Evolutionary conservation across 2,329 filamentous ascomycete species (phyloP), one percentile per base, ranked within the genome.

Genomic region (Fusarium coicis): DNA sequence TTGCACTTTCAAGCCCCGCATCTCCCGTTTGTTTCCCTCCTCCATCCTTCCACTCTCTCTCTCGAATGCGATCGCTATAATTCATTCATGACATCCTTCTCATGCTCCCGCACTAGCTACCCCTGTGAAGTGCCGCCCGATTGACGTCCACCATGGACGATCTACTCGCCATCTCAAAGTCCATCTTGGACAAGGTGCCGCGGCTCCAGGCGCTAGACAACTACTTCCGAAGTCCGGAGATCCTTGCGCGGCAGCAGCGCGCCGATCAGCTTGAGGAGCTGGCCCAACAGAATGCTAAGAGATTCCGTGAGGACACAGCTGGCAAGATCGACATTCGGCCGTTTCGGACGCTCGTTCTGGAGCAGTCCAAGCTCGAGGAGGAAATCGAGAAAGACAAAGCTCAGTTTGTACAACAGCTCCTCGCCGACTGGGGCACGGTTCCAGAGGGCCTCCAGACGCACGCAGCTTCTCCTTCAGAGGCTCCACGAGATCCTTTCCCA

Each of bases 121-220:
- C 23, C 52, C 21, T 42, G 52, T 55, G 52, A 55, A 42, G 34
- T 43, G 28, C 53, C 53, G n/a, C 37, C 53, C 2, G 53, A 32
- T 19, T 56, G 28, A 56, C n/a, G 37, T 43, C 53, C 28, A 50
- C 19, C 4, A 54, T 60, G 57, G 46, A 60, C 36, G 57, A 60
- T 21, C 44, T 59, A 16, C 28, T 53, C 26, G 36, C 44, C 4
- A 42, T 42, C n/a, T 40, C 58, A 26, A 43, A 34, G 11, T 21
- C 55, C 30, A 44, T 61, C 21, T 11, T 36, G 21, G 30, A 32
- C 7, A 56, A 44, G 37, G 21, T 53, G 2, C 26, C 39, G n/a
- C 36, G 23, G 46, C 36, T 53, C 84, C 84, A 4, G 83, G 84
- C 26, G 40, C 46, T 52, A 32, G 49, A 53, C 36, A 54, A 32